Percentiles rank a stretch among this genome's conserved stretches.
These are phyloP conservation scores for Penicillium bialowiezense DNA, from an alignment of 495 filamentous ascomycete species.

Conservation along the genomic window DNA sequence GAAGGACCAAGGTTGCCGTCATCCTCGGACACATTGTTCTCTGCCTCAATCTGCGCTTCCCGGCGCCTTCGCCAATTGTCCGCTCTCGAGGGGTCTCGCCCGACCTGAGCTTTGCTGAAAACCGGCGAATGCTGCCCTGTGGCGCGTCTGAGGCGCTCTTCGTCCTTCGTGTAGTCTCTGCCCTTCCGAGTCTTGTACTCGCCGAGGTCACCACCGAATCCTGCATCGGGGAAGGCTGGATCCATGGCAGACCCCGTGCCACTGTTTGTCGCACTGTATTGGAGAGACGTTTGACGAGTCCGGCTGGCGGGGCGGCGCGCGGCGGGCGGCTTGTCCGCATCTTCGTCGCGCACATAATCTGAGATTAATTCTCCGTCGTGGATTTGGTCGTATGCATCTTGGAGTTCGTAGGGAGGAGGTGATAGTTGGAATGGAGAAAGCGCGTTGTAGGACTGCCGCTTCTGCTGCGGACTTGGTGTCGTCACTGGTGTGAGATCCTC, in stretches of 20 bases:
- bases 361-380: slow-evolving; percentile 41
- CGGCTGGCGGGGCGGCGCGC: slow-evolving; percentile 14
- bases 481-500: slow-evolving; percentile 20
- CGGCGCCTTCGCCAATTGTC: slow-evolving; percentile 49
- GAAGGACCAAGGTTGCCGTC: slow-evolving; percentile 41
- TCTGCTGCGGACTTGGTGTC: slow-evolving; percentile 18
- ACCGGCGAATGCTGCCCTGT: slow-evolving; percentile 43
- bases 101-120: slow-evolving; percentile 44
- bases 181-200: slow-evolving; percentile 30
- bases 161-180: slow-evolving; percentile 42
- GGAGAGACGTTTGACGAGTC: slow-evolving; percentile 27
- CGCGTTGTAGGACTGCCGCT: slow-evolving; percentile 7
- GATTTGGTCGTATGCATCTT: slow-evolving; percentile 45
- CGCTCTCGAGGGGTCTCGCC: slow-evolving; percentile 36
- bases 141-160: slow-evolving; percentile 43
- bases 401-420: slow-evolving; percentile 41
- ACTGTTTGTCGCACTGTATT: slow-evolving; percentile 14
- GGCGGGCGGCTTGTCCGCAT: slow-evolving; percentile 15
- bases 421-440: slow-evolving; percentile 29
- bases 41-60: slow-evolving; percentile 17
- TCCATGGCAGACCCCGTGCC: slow-evolving; percentile 8
- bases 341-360: slow-evolving; percentile 31
- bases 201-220: slow-evolving; percentile 28
- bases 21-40: slow-evolving; percentile 10
- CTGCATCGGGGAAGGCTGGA: slow-evolving; percentile 20